A percentile compares a stretch with the other conserved stretches of the same genome.
These are phyloP conservation scores for Cryphonectria japonica DNA, from an alignment of 2,329 filamentous ascomycete genomes.

Conservation along the genomic window DNA sequence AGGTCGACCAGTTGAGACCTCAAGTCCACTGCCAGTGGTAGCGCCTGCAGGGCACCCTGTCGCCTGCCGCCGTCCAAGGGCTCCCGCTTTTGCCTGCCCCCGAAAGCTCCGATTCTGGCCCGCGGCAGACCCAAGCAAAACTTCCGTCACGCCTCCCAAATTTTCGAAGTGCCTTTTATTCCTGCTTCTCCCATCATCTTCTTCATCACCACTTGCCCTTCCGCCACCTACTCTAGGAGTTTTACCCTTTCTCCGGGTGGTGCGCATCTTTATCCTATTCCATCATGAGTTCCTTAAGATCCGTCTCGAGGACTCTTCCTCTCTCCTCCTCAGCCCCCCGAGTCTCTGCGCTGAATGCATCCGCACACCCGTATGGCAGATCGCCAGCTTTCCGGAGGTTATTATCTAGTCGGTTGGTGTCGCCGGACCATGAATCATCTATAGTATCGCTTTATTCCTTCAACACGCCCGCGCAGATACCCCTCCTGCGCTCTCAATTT, in stretches of 20 bases:
- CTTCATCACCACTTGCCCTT: slow-evolving; percentile 7
- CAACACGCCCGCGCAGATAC: slow-evolving; percentile 37
- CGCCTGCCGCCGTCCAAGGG: slow-evolving; percentile 18
- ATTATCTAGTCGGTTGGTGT: slow-evolving; percentile 38
- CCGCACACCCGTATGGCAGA: slow-evolving; percentile 45
- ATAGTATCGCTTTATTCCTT: slow-evolving; percentile 35
- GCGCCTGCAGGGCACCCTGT: slow-evolving; percentile 18
- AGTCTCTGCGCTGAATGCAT: slow-evolving; percentile 42
- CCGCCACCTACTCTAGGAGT: slow-evolving; percentile 14
- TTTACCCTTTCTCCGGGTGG: slow-evolving; percentile 31
- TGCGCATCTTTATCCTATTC: slow-evolving; percentile 32
- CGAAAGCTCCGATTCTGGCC: slow-evolving; percentile 26
- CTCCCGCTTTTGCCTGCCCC: slow-evolving; percentile 22
- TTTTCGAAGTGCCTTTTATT: slow-evolving; percentile 21
- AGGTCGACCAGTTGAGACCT: slow-evolving; percentile 8
- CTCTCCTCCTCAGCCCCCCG: slow-evolving; percentile 47
- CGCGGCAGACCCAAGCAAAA: slow-evolving; percentile 25
- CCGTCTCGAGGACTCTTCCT: slow-evolving; percentile 48
- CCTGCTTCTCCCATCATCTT: slow-evolving; percentile 2
- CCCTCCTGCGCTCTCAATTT: slow-evolving; percentile 52
- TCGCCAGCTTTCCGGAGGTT: slow-evolving; percentile 54
- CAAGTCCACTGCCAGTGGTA: slow-evolving; percentile 1
- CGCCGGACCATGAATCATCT: slow-evolving; percentile 37
- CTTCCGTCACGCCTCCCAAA: slow-evolving; percentile 25
- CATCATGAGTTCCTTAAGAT: slow-evolving; percentile 52